Base-by-base conservation (phyloP, 2,329 filamentous ascomycete species). In the Zopfia rhizophila region DNA sequence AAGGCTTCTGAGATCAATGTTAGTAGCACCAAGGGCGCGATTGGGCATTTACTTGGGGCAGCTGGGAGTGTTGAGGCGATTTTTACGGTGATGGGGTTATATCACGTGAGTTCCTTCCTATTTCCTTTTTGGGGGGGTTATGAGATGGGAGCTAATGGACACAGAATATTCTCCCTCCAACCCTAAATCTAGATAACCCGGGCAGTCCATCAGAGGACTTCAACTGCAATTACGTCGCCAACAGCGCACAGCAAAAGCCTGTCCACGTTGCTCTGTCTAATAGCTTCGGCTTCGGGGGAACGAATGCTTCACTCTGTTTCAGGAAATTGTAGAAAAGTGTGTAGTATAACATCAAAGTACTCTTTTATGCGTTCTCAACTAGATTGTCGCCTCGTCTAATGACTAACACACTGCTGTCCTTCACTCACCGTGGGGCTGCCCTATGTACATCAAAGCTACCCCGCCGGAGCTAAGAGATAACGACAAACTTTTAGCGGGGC, bases 251-350 rank as follows among this genome's bases (percentile, higher is more conserved):
- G 70, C 72, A 88, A 39, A 86, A 84, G 55, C 68, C 78, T 2
- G 83, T 97, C 8, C 76, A 84, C 45, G 87, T 93, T 16, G 90
- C 89, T 4, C 62, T 99, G 46, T 94, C 90, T 3, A 99, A 99
- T 65, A 97, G 93, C 68, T 99, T 99, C 74, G 94, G 94, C 0
- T 99, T 99, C 75, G 94, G 94, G 8, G 94, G 94, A 12, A 97
- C 93, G 1, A 99, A 99, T 75, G 92, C 93, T 29, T 91, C 86
- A 41, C 76, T 99, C 25, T 91, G 91, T 39, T 93, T 97, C 61
- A 81, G 81, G 6, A 80, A 76, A 55, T 41, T 67, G 46, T 73
- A 67, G 38, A 18, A 35, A 24, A 45, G 10, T 18, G 7, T 18
- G 24, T 28, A 29, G 18, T 14, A 38, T 27, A 33, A 42, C 30